Conservation (phyloP, 495 filamentous ascomycete species). For the Penicillium mononematosum region DNA sequence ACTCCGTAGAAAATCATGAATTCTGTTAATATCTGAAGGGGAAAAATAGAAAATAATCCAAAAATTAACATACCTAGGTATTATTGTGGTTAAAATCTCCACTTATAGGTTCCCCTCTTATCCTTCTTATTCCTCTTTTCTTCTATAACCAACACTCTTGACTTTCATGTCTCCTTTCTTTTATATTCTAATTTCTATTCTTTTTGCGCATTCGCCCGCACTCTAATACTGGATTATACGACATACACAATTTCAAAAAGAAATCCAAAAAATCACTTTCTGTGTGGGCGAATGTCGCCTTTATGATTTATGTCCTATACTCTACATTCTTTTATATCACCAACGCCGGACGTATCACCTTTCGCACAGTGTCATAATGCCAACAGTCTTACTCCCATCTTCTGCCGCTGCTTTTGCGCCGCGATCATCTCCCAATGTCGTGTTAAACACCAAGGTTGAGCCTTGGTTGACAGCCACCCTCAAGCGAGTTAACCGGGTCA, state of each 20-base stretch:
- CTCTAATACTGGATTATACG: constrained; percentile 38
- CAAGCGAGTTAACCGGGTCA: constrained; percentile 96
- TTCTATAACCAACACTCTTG: constrained; percentile 27
- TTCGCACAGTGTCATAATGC: constrained; percentile 64
- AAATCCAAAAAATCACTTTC: constrained; percentile 7
- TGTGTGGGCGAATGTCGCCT: constrained; percentile 50
- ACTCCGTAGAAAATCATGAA: not conserved
- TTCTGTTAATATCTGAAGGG: not conserved
- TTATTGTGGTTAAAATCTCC: constrained; percentile 20
- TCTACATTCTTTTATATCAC: constrained; percentile 35
- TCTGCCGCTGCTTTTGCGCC: constrained; percentile 97
- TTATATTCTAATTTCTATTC: constrained; percentile 52
- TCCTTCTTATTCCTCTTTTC: constrained; percentile 26
- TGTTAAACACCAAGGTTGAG: constrained; percentile 90
- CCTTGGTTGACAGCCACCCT: constrained; percentile 96
- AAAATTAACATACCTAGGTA: constrained; percentile 9
- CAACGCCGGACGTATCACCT: constrained; percentile 33
- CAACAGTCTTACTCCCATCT: constrained; percentile 85
- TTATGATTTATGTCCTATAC: constrained; percentile 37
- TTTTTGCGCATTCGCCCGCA: constrained; percentile 51
- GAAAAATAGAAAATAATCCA: not conserved
- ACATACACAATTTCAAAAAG: constrained; percentile 15
- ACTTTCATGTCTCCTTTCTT: constrained; percentile 45
- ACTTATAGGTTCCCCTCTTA: constrained; percentile 16
- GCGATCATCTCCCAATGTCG: constrained; percentile 90